These are phyloP conservation scores for Penicillium mononematosum DNA, from an alignment of 495 filamentous ascomycete species.

Conservation along the genomic window DNA sequence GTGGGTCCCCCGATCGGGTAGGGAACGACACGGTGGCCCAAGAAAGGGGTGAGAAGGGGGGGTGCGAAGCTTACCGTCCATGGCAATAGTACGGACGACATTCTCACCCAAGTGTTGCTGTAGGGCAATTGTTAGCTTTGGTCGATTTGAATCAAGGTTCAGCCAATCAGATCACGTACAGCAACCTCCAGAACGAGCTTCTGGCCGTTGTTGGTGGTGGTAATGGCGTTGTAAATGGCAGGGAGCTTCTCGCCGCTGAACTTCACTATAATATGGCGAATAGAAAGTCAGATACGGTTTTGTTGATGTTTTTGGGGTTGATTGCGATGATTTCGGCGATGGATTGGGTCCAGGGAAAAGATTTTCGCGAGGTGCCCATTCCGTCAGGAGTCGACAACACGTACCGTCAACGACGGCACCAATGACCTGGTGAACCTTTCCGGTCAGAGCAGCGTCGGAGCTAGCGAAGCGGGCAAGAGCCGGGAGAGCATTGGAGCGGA, in stretches of 20 bases:
- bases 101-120: constrained; percentile 99
- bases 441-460: constrained; percentile 60
- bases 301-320: constrained; percentile 30
- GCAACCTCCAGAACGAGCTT: constrained; percentile 96
- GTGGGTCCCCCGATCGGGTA: constrained; percentile 24
- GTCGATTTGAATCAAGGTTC: constrained; percentile 23
- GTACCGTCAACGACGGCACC: constrained; percentile 70
- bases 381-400: constrained; percentile 36
- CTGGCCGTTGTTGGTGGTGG: constrained; percentile 84
- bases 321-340: constrained; percentile 40
- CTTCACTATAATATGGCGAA: constrained; percentile 61
- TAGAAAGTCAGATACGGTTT: constrained; percentile 42
- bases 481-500: constrained; percentile 56
- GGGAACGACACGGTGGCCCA: constrained; percentile 28
- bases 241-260: constrained; percentile 94
- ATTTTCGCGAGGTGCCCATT: constrained; percentile 44
- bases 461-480: constrained; percentile 71
- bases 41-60: constrained; percentile 14
- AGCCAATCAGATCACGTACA: constrained; percentile 58
- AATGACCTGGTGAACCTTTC: constrained; percentile 86
- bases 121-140: constrained; percentile 26
- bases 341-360: constrained; percentile 41
- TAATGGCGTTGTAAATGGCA: constrained; percentile 95
- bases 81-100: constrained; percentile 99
- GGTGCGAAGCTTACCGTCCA: constrained; percentile 80